A percentile compares a stretch with the other conserved stretches of the same genome.
Evolutionary conservation across 306 rosid genomes (phyloP).

Genomic region (Cicer arietinum): DNA sequence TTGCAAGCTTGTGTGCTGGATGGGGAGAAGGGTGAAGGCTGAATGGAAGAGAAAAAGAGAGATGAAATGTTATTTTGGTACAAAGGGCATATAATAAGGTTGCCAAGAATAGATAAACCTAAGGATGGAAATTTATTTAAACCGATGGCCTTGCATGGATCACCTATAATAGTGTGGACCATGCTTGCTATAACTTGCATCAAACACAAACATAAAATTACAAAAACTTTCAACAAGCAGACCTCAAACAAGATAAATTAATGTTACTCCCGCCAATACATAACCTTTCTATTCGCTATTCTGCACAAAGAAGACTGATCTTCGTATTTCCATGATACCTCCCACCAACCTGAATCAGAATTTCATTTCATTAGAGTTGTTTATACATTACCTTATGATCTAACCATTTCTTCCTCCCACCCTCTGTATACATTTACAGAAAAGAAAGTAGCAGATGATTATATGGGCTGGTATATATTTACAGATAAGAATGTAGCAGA

Average conservation of each 20-base stretch:
- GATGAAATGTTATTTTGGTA: no score
- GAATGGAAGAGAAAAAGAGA: no score
- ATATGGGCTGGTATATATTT: background rate
- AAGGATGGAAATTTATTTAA: no score
- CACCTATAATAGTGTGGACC: no score
- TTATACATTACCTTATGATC: background rate
- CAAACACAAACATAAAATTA: background rate
- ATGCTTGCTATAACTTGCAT: no score
- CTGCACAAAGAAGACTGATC: background rate
- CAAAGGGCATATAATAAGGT: no score
- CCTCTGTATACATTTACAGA: background rate
- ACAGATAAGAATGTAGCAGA: constrained; percentile 2
- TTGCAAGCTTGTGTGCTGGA: no score
- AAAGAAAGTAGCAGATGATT: background rate
- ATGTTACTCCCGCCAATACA: background rate
- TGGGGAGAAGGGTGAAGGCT: no score
- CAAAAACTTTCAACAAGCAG: constrained; percentile 22
- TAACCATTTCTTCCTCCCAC: constrained; percentile 2
- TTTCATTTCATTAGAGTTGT: constrained; percentile 6
- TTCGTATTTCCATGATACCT: constrained; percentile 1
- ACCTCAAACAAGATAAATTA: constrained; percentile 21
- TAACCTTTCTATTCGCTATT: background rate
- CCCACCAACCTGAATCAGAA: constrained; percentile 27
- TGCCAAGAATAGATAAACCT: no score
- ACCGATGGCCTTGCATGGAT: no score